A percentile compares a stretch with the other conserved stretches of the same genome.
phyloP scores from a whole-genome alignment of 1,284 basidiomycete genomes.

The Prillingera fragicola region DNA sequence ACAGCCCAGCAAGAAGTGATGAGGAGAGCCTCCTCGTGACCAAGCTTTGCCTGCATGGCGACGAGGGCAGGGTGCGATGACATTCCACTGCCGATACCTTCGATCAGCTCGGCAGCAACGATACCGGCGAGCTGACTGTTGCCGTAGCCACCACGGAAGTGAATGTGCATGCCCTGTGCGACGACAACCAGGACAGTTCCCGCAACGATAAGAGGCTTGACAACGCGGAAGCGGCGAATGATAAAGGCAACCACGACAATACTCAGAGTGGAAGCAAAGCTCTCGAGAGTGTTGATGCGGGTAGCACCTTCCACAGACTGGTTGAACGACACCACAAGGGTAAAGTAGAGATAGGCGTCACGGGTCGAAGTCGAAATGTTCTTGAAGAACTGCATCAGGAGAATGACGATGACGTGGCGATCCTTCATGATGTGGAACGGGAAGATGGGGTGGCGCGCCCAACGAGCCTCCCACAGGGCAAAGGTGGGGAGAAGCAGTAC shows the following conservation, averaged over 20 bases:
- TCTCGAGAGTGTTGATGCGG: conserved; percentile 47
- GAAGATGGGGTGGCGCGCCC: conserved; percentile 43
- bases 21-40: conserved; percentile 19
- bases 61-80: conserved; percentile 42
- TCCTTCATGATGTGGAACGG: conserved; percentile 46
- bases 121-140: conserved; percentile 32
- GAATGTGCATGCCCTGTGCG: conserved; percentile 48
- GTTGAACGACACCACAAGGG: conserved; percentile 46
- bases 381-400: conserved; percentile 29
- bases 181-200: conserved; percentile 29
- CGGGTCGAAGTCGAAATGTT: conserved; percentile 44
- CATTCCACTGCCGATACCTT: conserved; percentile 47
- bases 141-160: conserved; percentile 45
- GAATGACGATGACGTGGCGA: conserved; percentile 44
- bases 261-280: conserved; percentile 44
- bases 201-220: conserved; percentile 48
- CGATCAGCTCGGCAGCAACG: conserved; percentile 46
- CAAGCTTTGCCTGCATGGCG: conserved; percentile 17
- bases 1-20: conserved; percentile 13
- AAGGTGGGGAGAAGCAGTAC: conserved; percentile 43
- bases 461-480: conserved; percentile 44
- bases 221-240: conserved; percentile 39
- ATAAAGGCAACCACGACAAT: conserved; percentile 43
- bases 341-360: conserved; percentile 45
- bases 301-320: conserved; percentile 43